Base-by-base conservation (phyloP, 768 basidiomycete genomes). In the Macrolepiota fuliginosa region DNA sequence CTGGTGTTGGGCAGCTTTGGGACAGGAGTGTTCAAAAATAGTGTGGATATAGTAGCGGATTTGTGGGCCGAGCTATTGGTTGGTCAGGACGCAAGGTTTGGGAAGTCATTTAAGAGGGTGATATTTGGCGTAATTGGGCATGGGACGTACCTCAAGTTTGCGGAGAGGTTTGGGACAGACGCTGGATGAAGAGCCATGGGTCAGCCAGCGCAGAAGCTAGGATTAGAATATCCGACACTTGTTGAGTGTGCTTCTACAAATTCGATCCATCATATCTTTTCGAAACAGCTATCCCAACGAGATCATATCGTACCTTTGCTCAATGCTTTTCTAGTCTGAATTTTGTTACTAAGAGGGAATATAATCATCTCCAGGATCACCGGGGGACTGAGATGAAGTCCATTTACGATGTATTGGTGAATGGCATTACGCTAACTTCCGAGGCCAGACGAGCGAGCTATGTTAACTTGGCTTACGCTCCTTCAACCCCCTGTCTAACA, bases 1-100 rank as follows among this genome's bases (percentile, higher is more conserved):
- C 59, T 91, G 47, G 85, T 91, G 0, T 71, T 91, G n/a, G 90
- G 90, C 29, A 85, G 84, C 67, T 91, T 89, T 71, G 90, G 90
- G 17, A 90, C 89, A 0, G 90, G 90, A 0, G 89, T 86, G 3
- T 91, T 90, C 71, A 75, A 71, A 58, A 91, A 91, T 68, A 74
- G 77, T 25, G 82, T 90, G 9, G 67, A 74, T 49, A 74, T 79
- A 35, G 81, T 91, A 11, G 89, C 86, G 1, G 74, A 70, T 51
- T 78, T 88, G 25, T 91, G 90, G 90, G 79, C 77, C 35, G 83
- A 88, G 59, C 71, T 90, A 24, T 69, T 91, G 55, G 68, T 74
- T 3, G 76, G 70, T 2, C 72, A 78, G 22, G 73, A 74, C 9
- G 81, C 86, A 37, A 75, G 87, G 17, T 91, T 86, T 68, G 69